A percentile compares a stretch with the other conserved stretches of the same genome.
phyloP scores from a whole-genome alignment of 176 grass and related monocot genomes.

The Cenchrus americanus region DNA sequence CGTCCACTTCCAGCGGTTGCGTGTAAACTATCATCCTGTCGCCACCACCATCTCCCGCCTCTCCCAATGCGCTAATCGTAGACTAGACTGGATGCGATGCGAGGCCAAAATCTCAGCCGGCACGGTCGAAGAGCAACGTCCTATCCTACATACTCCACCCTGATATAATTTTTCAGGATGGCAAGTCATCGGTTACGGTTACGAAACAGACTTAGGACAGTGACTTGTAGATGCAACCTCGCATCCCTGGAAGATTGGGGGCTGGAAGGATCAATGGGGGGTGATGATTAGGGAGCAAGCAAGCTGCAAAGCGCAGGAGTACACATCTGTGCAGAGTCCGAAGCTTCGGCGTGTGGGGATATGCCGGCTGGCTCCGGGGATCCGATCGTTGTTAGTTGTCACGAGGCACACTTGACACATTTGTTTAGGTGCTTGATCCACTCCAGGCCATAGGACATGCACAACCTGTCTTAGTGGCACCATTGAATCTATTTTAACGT shows the following conservation, averaged over 20 bases:
- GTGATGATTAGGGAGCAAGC: background rate
- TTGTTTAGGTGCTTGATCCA: slow-evolving; percentile 8
- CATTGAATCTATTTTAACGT: background rate
- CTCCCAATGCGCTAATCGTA: background rate
- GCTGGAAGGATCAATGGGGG: background rate
- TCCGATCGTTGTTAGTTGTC: background rate
- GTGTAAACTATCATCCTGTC: background rate
- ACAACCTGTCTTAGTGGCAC: background rate
- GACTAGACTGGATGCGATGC: background rate
- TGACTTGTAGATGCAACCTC: slow-evolving; percentile 43
- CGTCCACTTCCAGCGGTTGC: background rate
- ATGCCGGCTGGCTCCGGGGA: background rate
- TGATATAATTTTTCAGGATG: background rate
- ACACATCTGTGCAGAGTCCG: background rate
- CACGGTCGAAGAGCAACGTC: background rate
- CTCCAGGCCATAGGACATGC: background rate
- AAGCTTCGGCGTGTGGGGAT: slow-evolving; percentile 16
- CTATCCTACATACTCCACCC: background rate
- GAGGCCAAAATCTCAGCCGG: slow-evolving; percentile 1
- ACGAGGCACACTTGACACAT: slow-evolving; percentile 1
- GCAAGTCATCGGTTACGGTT: background rate
- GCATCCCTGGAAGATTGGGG: background rate
- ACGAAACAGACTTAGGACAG: slow-evolving; percentile 14
- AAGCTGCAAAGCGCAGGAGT: background rate
- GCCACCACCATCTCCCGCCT: background rate